Evolutionary conservation across 768 basidiomycete genomes (phyloP).

Genomic region (Mycena venus): DNA sequence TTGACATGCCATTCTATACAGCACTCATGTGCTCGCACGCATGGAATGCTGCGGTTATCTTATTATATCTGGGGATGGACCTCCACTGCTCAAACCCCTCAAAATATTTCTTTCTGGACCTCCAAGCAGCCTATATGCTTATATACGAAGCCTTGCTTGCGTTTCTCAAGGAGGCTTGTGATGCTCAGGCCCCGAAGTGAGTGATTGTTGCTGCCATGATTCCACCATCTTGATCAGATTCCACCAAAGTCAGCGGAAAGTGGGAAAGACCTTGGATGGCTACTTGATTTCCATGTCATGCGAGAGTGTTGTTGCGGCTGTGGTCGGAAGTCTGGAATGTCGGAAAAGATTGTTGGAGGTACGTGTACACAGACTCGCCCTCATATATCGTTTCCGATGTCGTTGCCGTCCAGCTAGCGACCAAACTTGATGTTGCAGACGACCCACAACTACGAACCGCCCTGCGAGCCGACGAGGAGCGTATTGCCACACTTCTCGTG

Average conservation of each 20-base stretch:
- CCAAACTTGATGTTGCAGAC: not conserved
- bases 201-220: no score
- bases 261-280: not conserved
- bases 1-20: no score
- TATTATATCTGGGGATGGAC: no score
- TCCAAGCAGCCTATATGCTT: not conserved
- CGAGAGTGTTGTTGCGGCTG: not conserved
- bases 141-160: not conserved
- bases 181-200: not conserved
- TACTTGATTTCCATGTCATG: not conserved
- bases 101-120: no score
- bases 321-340: constrained; percentile 13
- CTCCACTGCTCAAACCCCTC: no score
- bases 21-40: no score
- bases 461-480: not conserved
- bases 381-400: not conserved
- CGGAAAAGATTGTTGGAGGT: constrained; percentile 22
- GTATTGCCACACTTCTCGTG: not conserved
- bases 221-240: not conserved
- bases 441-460: not conserved
- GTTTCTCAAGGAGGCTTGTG: not conserved
- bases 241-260: not conserved
- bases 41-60: no score
- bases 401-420: no score
- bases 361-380: no score